Evolutionary conservation across 2,329 filamentous ascomycete genomes (phyloP).

Genomic region (Kalmusia sp.): DNA sequence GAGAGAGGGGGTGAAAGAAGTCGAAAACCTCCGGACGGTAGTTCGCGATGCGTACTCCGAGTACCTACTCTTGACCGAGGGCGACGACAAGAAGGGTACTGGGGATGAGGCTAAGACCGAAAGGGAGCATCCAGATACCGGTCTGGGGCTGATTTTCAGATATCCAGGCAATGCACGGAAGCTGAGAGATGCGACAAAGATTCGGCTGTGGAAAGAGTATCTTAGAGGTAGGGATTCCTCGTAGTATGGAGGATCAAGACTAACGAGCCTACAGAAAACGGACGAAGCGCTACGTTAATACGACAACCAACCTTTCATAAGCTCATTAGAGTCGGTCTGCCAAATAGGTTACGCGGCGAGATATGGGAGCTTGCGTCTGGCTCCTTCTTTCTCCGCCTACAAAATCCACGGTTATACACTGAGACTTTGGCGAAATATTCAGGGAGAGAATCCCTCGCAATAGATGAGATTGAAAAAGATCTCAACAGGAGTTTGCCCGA

Average conservation of each 20-base stretch:
- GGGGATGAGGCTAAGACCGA: constrained; percentile 53
- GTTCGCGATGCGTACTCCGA: constrained; percentile 85
- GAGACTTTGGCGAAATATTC: constrained; percentile 85
- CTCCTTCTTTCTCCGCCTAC: constrained; percentile 84
- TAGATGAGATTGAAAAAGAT: constrained; percentile 99
- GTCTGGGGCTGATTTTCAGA: constrained; percentile 88
- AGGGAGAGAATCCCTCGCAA: constrained; percentile 88
- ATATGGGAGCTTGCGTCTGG: constrained; percentile 96
- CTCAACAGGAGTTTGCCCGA: constrained; percentile 95
- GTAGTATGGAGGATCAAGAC: neutral
- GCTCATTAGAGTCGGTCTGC: constrained; percentile 91
- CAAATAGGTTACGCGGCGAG: constrained; percentile 90
- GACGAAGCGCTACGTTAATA: constrained; percentile 88
- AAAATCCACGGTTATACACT: constrained; percentile 81
- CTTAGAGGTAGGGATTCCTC: constrained; percentile 62
- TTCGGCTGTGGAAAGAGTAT: constrained; percentile 97
- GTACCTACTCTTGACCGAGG: constrained; percentile 61
- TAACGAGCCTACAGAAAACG: constrained; percentile 71
- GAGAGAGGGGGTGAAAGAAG: constrained; percentile 84
- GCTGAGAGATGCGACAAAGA: constrained; percentile 92
- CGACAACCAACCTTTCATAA: constrained; percentile 98
- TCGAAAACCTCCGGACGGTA: constrained; percentile 82
- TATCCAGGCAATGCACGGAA: constrained; percentile 97
- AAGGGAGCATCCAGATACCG: constrained; percentile 80
- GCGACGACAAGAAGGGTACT: constrained; percentile 41